Conservation (phyloP, 2,329 filamentous ascomycete species). For the Diplodia mutila region DNA sequence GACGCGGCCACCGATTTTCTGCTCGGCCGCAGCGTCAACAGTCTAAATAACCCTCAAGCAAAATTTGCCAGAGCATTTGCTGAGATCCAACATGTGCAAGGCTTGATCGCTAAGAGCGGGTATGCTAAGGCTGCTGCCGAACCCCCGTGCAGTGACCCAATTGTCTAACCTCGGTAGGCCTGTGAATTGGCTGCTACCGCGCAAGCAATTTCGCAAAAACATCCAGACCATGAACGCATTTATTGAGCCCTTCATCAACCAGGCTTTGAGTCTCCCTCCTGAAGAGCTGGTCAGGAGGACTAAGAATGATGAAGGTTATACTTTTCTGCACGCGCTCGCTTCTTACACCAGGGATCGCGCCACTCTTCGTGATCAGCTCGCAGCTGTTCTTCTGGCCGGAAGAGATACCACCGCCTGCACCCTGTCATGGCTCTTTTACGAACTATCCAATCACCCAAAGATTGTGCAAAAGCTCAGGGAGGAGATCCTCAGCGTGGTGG, state of each 20-base stretch:
- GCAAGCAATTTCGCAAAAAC: slow-evolving; percentile 62
- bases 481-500: slow-evolving; percentile 72
- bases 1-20: slow-evolving; percentile 88
- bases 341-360: slow-evolving; percentile 70
- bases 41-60: slow-evolving; percentile 59
- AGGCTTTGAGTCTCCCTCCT: slow-evolving; percentile 68
- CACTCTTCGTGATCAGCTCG: slow-evolving; percentile 81
- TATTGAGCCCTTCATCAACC: slow-evolving; percentile 76
- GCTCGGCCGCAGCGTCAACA: slow-evolving; percentile 73
- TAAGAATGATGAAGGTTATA: slow-evolving; percentile 74
- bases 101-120: slow-evolving; percentile 66
- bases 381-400: slow-evolving; percentile 81
- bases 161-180: slow-evolving; percentile 49
- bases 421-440: slow-evolving; percentile 80
- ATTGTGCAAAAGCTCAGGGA: slow-evolving; percentile 69
- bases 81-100: slow-evolving; percentile 76
- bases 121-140: slow-evolving; percentile 36
- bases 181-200: slow-evolving; percentile 66
- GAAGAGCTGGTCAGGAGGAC: slow-evolving; percentile 74
- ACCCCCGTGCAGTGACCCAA: neutral
- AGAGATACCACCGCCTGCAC: slow-evolving; percentile 85
- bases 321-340: slow-evolving; percentile 84
- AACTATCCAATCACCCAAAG: slow-evolving; percentile 72
- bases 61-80: slow-evolving; percentile 82
- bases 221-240: slow-evolving; percentile 75